Percentiles rank a stretch among this genome's conserved stretches.
phyloP scores from a whole-genome alignment of 2,329 filamentous ascomycete species.

The Mollisiaceae sp. region DNA sequence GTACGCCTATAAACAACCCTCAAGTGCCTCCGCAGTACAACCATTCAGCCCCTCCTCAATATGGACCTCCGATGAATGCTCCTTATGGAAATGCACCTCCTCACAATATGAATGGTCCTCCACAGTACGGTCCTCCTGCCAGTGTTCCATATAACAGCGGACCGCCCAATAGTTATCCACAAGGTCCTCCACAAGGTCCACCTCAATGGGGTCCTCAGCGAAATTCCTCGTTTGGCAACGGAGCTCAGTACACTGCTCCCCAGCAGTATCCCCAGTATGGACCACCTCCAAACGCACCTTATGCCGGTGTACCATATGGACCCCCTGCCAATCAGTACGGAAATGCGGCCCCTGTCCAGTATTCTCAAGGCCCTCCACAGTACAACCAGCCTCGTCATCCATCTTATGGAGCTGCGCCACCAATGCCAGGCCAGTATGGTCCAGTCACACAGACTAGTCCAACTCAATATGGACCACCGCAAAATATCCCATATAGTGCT shows the following conservation, averaged over 20 bases:
- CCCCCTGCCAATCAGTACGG: background rate
- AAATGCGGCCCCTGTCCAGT: background rate
- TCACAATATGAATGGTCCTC: conserved; percentile 6
- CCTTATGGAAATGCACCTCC: conserved; percentile 17
- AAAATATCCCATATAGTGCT: conserved; percentile 16
- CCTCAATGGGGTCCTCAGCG: conserved; percentile 21
- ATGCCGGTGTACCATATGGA: conserved; percentile 11
- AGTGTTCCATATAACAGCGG: conserved; percentile 16
- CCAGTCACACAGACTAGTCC: conserved; percentile 23
- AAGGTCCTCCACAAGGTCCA: conserved; percentile 5
- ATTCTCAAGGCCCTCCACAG: conserved; percentile 6
- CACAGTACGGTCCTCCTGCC: conserved; percentile 16
- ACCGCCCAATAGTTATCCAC: conserved; percentile 21
- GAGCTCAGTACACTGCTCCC: background rate
- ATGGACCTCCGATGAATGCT: conserved; percentile 19
- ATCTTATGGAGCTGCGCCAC: conserved; percentile 12
- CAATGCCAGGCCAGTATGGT: conserved; percentile 16
- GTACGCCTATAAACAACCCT: conserved; percentile 11
- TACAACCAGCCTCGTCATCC: conserved; percentile 3
- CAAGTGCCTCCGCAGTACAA: conserved; percentile 9
- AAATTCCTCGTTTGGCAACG: conserved; percentile 14
- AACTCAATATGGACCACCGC: conserved; percentile 25
- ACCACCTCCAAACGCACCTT: conserved; percentile 1
- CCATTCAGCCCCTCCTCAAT: conserved; percentile 10
- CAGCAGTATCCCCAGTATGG: conserved; percentile 11